Conservation (phyloP, 495 filamentous ascomycete species). For the Aspergillus coremiiformis region DNA sequence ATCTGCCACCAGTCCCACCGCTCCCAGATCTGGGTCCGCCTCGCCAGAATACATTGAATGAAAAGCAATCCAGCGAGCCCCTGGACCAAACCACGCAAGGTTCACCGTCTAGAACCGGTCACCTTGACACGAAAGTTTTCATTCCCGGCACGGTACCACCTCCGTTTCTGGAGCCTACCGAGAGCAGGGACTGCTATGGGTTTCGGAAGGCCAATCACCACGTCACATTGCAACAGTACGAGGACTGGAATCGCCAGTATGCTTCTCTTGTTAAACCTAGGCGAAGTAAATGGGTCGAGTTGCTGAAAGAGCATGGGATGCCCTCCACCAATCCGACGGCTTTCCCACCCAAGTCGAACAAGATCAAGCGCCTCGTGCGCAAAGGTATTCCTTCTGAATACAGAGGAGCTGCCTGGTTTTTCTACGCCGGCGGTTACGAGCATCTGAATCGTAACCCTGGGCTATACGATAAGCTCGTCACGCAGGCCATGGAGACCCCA, state of each 20-base stretch:
- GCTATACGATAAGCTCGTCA: slow-evolving; percentile 63
- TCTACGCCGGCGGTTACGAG: slow-evolving; percentile 84
- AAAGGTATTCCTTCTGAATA: slow-evolving; percentile 95
- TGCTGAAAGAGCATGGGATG: slow-evolving; percentile 70
- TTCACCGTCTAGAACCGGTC: slow-evolving; percentile 15
- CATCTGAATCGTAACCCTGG: slow-evolving; percentile 65
- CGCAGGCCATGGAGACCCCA: slow-evolving; percentile 53
- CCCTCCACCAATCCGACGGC: slow-evolving; percentile 59
- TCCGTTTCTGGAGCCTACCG: slow-evolving; percentile 24
- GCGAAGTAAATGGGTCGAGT: slow-evolving; percentile 69
- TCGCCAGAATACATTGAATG: slow-evolving; percentile 9
- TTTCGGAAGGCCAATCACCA: slow-evolving; percentile 85
- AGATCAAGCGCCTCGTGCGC: slow-evolving; percentile 80
- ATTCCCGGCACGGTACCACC: slow-evolving; percentile 38
- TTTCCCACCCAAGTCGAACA: slow-evolving; percentile 73
- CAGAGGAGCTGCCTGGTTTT: slow-evolving; percentile 94
- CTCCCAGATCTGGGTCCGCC: slow-evolving; percentile 19
- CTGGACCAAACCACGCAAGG: slow-evolving; percentile 19
- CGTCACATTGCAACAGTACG: slow-evolving; percentile 67
- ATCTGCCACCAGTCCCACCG: slow-evolving; percentile 21
- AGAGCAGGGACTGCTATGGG: slow-evolving; percentile 72
- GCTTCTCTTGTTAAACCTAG: slow-evolving; percentile 59
- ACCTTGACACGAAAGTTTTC: slow-evolving; percentile 34
- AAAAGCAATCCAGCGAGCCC: slow-evolving; percentile 5
- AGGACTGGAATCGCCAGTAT: slow-evolving; percentile 72